Evolutionary conservation across 2,329 filamentous ascomycete genomes (phyloP).

Genomic region (Diaporthe velutina): DNA sequence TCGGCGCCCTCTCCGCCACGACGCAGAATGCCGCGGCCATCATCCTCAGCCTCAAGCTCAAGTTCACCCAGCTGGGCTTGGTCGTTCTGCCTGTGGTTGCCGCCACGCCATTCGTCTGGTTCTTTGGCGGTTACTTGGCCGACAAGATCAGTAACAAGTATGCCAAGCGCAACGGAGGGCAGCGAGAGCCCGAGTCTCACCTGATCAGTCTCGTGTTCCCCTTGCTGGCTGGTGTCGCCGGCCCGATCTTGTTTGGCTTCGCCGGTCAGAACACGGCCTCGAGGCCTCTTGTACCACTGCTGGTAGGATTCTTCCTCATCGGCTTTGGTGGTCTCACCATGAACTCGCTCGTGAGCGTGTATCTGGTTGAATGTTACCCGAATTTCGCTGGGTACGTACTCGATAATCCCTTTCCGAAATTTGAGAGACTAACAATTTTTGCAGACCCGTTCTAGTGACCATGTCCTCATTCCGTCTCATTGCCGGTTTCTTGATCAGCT

Average conservation of each 20-base stretch:
- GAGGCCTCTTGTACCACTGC: conserved; percentile 23
- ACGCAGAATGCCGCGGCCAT: conserved; percentile 41
- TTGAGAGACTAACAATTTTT: background rate
- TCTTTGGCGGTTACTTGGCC: conserved; percentile 39
- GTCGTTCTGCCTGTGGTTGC: conserved; percentile 37
- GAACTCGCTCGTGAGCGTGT: conserved; percentile 39
- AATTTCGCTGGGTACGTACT: conserved; percentile 42
- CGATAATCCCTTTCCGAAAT: too few species aligned
- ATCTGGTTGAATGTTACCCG: conserved; percentile 41
- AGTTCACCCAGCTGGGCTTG: conserved; percentile 37
- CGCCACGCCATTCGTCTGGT: conserved; percentile 40
- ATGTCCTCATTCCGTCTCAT: conserved; percentile 44
- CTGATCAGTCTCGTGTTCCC: conserved; percentile 39
- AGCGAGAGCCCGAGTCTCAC: conserved; percentile 39
- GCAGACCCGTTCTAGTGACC: conserved; percentile 44
- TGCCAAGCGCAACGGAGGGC: conserved; percentile 33
- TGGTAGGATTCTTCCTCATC: conserved; percentile 37
- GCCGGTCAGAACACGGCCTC: conserved; percentile 34
- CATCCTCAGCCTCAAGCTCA: conserved; percentile 41
- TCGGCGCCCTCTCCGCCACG: conserved; percentile 37
- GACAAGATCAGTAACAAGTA: conserved; percentile 39
- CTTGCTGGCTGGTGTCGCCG: conserved; percentile 30
- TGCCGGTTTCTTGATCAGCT: conserved; percentile 42
- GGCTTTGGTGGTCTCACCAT: conserved; percentile 33
- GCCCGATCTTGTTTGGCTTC: conserved; percentile 37